These are phyloP conservation scores for Gossypium trilobum DNA, from an alignment of 441 rosid species.

Conservation along the genomic window DNA sequence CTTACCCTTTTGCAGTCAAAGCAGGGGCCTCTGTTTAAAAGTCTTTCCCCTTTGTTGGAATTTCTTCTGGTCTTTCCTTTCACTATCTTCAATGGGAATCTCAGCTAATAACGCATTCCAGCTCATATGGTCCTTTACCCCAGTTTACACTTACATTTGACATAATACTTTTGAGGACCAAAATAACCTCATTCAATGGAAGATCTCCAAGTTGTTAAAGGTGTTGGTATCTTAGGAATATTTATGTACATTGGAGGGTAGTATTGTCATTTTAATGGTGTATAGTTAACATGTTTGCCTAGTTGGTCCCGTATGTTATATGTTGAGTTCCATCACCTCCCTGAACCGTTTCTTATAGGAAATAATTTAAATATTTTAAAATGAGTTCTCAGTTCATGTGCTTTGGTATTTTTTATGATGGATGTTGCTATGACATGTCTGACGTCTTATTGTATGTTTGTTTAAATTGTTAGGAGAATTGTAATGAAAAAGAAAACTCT, in stretches of 20 bases:
- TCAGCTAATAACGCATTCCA: conserved; percentile 39
- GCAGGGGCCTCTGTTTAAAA: not conserved
- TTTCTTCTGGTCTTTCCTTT: not conserved
- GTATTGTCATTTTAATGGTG: conserved; percentile 16
- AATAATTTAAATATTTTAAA: not conserved
- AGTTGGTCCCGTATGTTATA: conserved; percentile 16
- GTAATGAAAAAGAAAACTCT: not conserved
- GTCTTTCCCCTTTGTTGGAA: conserved; percentile 9
- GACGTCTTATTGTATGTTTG: not conserved
- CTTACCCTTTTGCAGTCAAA: conserved; percentile 12
- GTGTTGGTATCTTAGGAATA: conserved; percentile 13
- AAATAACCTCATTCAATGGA: conserved; percentile 19
- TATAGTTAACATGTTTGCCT: conserved; percentile 5
- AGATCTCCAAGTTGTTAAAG: not conserved
- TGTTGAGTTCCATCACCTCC: not conserved
- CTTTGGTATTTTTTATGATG: conserved; percentile 5
- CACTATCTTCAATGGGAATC: conserved; percentile 27
- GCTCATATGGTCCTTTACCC: conserved; percentile 31
- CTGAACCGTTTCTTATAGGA: conserved; percentile 1
- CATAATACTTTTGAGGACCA: conserved; percentile 23
- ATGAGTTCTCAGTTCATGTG: not conserved
- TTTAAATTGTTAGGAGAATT: not conserved
- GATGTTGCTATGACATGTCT: not conserved
- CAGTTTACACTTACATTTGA: not conserved
- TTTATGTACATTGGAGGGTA: conserved; percentile 10